These are phyloP conservation scores for Ogataea zsoltii DNA, from an alignment of 805 yeast genomes.

Conservation along the genomic window DNA sequence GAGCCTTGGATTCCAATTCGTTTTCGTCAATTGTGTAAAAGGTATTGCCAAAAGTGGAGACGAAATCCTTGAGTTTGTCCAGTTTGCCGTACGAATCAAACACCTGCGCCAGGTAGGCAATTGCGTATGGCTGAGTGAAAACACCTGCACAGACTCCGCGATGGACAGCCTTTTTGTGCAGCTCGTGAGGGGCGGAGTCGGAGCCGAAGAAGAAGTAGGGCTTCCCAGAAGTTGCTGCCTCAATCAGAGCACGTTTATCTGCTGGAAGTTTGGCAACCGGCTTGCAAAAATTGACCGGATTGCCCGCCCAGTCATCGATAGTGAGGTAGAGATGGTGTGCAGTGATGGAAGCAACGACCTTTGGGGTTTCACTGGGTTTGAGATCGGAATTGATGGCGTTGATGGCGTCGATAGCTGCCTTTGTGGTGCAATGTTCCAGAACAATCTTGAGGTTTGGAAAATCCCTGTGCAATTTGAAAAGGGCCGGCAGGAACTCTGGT, in stretches of 20 bases:
- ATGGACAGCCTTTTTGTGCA: constrained; percentile 72
- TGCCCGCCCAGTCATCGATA: constrained; percentile 95
- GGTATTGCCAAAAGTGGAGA: constrained; percentile 65
- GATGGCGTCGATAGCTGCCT: constrained; percentile 80
- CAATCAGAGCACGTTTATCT: constrained; percentile 77
- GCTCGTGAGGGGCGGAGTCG: constrained; percentile 97
- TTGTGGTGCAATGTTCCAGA: constrained; percentile 93
- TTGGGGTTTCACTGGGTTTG: constrained; percentile 37
- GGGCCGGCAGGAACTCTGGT: constrained; percentile 86
- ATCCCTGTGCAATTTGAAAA: constrained; percentile 70
- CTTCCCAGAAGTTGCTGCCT: constrained; percentile 89
- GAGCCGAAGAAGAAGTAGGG: constrained; percentile 96
- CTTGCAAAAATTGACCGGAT: constrained; percentile 92
- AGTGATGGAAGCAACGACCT: constrained; percentile 89
- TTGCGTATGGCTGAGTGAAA: constrained; percentile 80
- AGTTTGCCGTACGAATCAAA: constrained; percentile 69
- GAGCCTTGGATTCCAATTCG: constrained; percentile 45
- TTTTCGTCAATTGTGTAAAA: constrained; percentile 64
- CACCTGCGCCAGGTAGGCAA: constrained; percentile 82
- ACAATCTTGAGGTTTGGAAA: constrained; percentile 87
- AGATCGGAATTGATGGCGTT: constrained; percentile 57
- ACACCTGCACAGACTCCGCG: constrained; percentile 97
- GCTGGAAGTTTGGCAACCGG: constrained; percentile 94
- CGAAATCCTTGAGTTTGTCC: constrained; percentile 70
- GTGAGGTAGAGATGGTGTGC: constrained; percentile 92